phyloP scores from a whole-genome alignment of 2,329 filamentous ascomycete species.

The Sclerotinia minor region DNA sequence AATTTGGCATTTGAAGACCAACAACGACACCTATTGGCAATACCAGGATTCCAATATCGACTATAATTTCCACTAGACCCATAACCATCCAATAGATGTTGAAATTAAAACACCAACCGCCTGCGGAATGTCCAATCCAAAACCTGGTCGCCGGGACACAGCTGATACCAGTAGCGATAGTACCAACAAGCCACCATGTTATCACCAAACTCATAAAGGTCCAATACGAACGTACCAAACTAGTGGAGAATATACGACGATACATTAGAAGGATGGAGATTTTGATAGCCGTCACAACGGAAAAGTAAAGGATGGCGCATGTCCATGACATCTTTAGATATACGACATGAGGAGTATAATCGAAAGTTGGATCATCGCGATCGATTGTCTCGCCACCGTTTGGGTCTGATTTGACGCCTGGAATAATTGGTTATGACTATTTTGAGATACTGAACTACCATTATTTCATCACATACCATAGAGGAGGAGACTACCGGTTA shows the following conservation, averaged over 20 bases:
- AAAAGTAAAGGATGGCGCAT: constrained; percentile 17
- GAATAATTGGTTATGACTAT: neutral
- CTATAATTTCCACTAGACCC: constrained; percentile 18
- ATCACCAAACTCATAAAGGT: neutral
- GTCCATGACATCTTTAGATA: constrained; percentile 17
- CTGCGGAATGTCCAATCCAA: constrained; percentile 13
- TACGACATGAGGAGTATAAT: constrained; percentile 18
- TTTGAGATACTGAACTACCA: neutral
- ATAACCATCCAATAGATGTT: constrained; percentile 22
- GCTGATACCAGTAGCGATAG: constrained; percentile 8
- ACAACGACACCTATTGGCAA: constrained; percentile 18
- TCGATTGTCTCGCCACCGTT: constrained; percentile 19
- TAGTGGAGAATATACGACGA: constrained; percentile 18
- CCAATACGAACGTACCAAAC: neutral
- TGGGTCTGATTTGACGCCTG: constrained; percentile 23
- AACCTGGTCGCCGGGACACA: constrained; percentile 18
- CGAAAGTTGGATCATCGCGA: constrained; percentile 22
- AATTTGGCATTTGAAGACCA: constrained; percentile 15
- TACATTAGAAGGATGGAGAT: constrained; percentile 24
- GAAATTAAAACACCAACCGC: constrained; percentile 25
- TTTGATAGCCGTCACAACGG: constrained; percentile 22
- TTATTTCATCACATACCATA: constrained; percentile 18
- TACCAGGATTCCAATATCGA: constrained; percentile 19
- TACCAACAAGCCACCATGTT: constrained; percentile 15
- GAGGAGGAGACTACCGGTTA: constrained; percentile 11